Evolutionary conservation across 2,329 filamentous ascomycete species (phyloP).

Genomic region (Botrytis pseudocinerea): DNA sequence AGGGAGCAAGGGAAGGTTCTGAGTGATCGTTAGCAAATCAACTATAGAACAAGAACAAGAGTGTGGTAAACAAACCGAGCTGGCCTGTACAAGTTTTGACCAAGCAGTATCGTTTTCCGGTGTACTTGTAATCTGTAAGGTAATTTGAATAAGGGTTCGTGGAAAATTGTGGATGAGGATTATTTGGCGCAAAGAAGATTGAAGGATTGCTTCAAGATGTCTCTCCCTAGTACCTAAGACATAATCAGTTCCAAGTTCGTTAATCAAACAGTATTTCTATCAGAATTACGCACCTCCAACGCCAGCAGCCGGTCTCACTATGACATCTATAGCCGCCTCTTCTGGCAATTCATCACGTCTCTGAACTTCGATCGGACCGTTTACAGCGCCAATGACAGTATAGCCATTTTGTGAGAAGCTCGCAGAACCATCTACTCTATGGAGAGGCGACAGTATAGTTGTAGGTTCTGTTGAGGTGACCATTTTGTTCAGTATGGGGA

Average conservation of each 20-base stretch:
- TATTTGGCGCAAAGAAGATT: conserved; percentile 70
- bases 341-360: conserved; percentile 89
- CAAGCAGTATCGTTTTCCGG: conserved; percentile 67
- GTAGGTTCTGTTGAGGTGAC: conserved; percentile 49
- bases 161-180: conserved; percentile 76
- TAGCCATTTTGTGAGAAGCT: conserved; percentile 75
- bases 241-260: conserved; percentile 15
- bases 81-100: conserved; percentile 59
- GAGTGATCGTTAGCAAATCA: conserved; percentile 26
- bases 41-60: conserved; percentile 17
- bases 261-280: conserved; percentile 1
- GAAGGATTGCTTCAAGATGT: conserved; percentile 76
- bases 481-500: conserved; percentile 32
- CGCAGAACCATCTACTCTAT: conserved; percentile 77
- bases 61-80: conserved; percentile 50
- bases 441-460: conserved; percentile 55
- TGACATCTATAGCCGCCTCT: conserved; percentile 86
- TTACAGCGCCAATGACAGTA: conserved; percentile 80
- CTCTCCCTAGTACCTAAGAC: conserved; percentile 66
- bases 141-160: conserved; percentile 75
- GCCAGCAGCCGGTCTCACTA: conserved; percentile 81
- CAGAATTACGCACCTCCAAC: conserved; percentile 64
- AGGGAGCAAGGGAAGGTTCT: conserved; percentile 80
- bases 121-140: conserved; percentile 71
- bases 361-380: conserved; percentile 88